These are phyloP conservation scores for Thalassiosira ordinaria DNA, from an alignment of 352 stramenopile species.

Conservation along the genomic window DNA sequence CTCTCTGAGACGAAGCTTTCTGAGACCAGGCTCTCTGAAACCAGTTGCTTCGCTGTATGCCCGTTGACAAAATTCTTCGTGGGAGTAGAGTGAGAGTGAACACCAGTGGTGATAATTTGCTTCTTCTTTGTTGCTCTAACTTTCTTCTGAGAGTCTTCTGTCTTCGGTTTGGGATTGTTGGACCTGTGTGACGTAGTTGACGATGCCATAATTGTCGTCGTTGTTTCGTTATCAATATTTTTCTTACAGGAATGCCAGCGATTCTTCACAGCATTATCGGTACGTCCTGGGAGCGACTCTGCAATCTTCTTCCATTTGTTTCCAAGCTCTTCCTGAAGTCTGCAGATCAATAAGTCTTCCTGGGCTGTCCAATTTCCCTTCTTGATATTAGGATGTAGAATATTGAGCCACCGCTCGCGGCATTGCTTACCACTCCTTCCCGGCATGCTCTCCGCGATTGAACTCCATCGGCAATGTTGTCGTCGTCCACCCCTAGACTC, in stretches of 20 bases:
- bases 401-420: conserved; percentile 95
- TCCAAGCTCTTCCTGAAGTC: conserved; percentile 80
- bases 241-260: conserved; percentile 85
- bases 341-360: conserved; percentile 81
- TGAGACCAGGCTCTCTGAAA: too few relatives aligned
- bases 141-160: too few relatives aligned
- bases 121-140: too few relatives aligned
- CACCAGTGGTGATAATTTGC: background rate
- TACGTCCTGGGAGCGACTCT: conserved; percentile 95
- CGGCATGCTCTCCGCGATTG: conserved; percentile 84
- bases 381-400: conserved; percentile 92
- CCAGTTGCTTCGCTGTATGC: background rate
- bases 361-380: conserved; percentile 93
- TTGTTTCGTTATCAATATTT: conserved; percentile 7
- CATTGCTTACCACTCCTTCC: conserved; percentile 90
- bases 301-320: conserved; percentile 99
- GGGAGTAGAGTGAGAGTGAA: background rate
- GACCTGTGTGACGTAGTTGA: too few relatives aligned
- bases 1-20: too few relatives aligned
- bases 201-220: background rate
- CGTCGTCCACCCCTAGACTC: background rate
- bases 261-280: conserved; percentile 99
- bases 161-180: too few relatives aligned
- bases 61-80: background rate
- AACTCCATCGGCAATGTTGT: too few relatives aligned